Evolutionary conservation across 2,329 filamentous ascomycete species (phyloP).

Genomic region (Xylariaceae sp.): DNA sequence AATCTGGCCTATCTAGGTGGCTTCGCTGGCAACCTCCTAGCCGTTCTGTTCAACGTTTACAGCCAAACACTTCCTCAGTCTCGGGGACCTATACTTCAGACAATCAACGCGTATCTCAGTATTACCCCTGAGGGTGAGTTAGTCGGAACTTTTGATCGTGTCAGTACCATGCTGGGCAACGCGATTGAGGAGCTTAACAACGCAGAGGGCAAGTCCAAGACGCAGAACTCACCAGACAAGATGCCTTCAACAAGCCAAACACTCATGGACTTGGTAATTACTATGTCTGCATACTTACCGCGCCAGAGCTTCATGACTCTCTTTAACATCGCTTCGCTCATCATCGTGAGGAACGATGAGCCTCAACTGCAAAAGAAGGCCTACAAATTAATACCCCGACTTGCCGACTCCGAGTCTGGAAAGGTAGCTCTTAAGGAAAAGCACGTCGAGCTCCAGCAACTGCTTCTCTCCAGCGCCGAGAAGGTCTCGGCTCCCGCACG

Average conservation of each 20-base stretch:
- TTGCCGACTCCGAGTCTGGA: constrained; percentile 75
- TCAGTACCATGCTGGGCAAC: constrained; percentile 74
- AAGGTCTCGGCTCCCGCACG: constrained; percentile 83
- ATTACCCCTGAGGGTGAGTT: constrained; percentile 75
- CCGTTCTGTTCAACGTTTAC: constrained; percentile 98
- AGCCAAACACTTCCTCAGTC: constrained; percentile 92
- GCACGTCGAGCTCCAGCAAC: constrained; percentile 70
- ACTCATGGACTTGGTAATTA: constrained; percentile 93
- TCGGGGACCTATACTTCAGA: constrained; percentile 83
- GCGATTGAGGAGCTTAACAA: constrained; percentile 57
- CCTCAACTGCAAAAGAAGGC: constrained; percentile 97
- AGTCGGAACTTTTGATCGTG: constrained; percentile 80
- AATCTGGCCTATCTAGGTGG: constrained; percentile 76
- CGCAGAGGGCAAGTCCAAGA: constrained; percentile 57
- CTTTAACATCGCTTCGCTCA: constrained; percentile 78
- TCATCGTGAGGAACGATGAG: constrained; percentile 76
- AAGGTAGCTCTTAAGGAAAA: constrained; percentile 70
- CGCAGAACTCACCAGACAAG: constrained; percentile 53
- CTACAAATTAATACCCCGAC: constrained; percentile 91
- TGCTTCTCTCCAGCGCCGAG: constrained; percentile 73
- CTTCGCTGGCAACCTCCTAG: constrained; percentile 83
- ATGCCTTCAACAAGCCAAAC: constrained; percentile 94
- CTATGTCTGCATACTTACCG: constrained; percentile 89
- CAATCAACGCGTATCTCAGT: constrained; percentile 90
- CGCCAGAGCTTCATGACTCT: constrained; percentile 77